phyloP scores from a whole-genome alignment of 2,329 filamentous ascomycete species.

The Pezicula rhizophila region DNA sequence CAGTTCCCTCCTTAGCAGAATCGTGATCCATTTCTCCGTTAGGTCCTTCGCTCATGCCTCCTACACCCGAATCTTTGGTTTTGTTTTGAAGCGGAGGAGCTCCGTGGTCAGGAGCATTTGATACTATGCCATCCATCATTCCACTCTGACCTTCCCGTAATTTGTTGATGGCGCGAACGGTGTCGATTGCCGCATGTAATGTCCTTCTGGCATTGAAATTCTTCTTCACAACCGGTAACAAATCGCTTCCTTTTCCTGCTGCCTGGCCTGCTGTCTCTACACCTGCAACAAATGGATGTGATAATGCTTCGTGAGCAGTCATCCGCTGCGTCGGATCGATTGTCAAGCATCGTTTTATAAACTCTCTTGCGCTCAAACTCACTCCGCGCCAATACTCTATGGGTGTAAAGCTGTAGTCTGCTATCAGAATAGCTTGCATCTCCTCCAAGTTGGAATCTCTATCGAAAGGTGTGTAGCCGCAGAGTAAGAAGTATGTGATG shows the following conservation, averaged over 20 bases:
- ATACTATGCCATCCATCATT: slow-evolving; percentile 56
- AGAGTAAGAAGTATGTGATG: slow-evolving; percentile 97
- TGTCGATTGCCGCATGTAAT: slow-evolving; percentile 65
- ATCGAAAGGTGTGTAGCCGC: slow-evolving; percentile 97
- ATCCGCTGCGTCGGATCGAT: slow-evolving; percentile 83
- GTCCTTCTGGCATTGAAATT: slow-evolving; percentile 68
- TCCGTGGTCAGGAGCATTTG: slow-evolving; percentile 42
- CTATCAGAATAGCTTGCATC: slow-evolving; percentile 97
- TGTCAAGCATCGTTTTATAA: slow-evolving; percentile 87
- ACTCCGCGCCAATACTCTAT: slow-evolving; percentile 96
- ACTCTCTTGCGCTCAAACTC: slow-evolving; percentile 77
- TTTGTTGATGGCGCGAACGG: slow-evolving; percentile 66
- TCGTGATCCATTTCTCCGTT: slow-evolving; percentile 20
- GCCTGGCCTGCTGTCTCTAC: slow-evolving; percentile 39
- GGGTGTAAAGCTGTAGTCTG: slow-evolving; percentile 93
- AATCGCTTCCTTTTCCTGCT: slow-evolving; percentile 49
- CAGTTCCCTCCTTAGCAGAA: slow-evolving; percentile 13
- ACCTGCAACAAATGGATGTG: slow-evolving; percentile 58
- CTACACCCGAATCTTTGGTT: slow-evolving; percentile 41
- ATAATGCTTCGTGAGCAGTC: slow-evolving; percentile 76
- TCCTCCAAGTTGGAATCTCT: slow-evolving; percentile 96
- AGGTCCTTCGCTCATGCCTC: slow-evolving; percentile 15
- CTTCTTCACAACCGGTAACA: slow-evolving; percentile 65
- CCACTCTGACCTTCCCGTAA: slow-evolving; percentile 54
- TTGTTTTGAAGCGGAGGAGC: slow-evolving; percentile 25